These are phyloP conservation scores for Boletus calvinii DNA, from an alignment of 1,284 basidiomycete species.

Conservation along the genomic window DNA sequence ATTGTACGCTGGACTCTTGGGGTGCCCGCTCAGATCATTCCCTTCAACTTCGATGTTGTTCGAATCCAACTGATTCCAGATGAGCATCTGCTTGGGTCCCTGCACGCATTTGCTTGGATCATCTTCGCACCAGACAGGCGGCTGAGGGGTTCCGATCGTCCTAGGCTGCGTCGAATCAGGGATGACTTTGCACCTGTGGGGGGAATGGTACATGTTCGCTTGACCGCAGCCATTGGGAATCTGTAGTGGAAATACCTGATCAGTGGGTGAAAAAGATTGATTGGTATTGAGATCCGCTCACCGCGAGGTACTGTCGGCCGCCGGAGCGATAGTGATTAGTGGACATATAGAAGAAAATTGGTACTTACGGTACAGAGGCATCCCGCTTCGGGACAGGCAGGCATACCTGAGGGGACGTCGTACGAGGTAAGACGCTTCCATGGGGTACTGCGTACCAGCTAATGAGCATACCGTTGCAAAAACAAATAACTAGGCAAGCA, in stretches of 20 bases:
- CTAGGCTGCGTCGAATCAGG: neutral
- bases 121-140: conserved; percentile 9
- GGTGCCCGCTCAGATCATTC: neutral
- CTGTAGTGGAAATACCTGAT: conserved; percentile 5
- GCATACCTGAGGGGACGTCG: conserved; percentile 9
- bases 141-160: conserved; percentile 5
- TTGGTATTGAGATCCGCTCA: neutral
- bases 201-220: conserved; percentile 9
- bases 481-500: neutral
- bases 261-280: neutral
- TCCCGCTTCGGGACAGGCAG: neutral
- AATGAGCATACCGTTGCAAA: neutral
- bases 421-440: conserved; percentile 3
- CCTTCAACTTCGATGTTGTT: conserved; percentile 12
- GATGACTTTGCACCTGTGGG: conserved; percentile 2
- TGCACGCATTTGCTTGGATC: neutral
- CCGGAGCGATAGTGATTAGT: neutral
- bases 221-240: conserved; percentile 8
- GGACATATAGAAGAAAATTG: neutral
- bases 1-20: conserved; percentile 15
- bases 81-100: conserved; percentile 13
- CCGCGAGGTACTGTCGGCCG: conserved; percentile 14
- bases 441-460: conserved; percentile 11
- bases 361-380: conserved; percentile 11
- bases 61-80: conserved; percentile 4